Evolutionary conservation across 768 basidiomycete species (phyloP), one percentile per base, ranked within the genome.

Genomic region (Kwoniella europaea): DNA sequence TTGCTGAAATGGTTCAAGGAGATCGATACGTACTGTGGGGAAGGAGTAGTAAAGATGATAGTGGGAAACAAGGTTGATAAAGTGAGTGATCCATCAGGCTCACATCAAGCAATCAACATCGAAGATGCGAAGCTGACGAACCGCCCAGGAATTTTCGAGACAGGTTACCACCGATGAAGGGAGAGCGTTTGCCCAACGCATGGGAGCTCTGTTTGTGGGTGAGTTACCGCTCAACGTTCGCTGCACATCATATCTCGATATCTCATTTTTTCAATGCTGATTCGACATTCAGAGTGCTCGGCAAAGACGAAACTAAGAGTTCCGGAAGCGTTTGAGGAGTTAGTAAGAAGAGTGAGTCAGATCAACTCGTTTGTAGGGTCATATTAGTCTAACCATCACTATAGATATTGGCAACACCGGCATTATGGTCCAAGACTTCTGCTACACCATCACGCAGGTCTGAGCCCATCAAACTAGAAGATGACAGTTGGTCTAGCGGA

Each of bases 61-160:
- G 94, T 99, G 2, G 96, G 86, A 10, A 87, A 87, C 85, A 99
- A 98, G 85, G 86, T 96, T 18, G 94, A 98, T 86, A 96, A 95
- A 88, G 92, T 89, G 44, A 50, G 72, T 61, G 46, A 22, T 43
- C 12, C 7, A 15, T n/a, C 12, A 43, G 27, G 35, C n/a, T 13
- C 0, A 59, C 52, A 29, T 20, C 18, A 5, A 9, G 15, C n/a
- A 13, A 35, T 35, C 35, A 35, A 35, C 7, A 35, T 35, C 35
- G 35, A 6, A 7, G 35, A 35, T 35, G 35, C 35, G 35, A 7
- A 44, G 24, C 60, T 53, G n/a, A 50, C 16, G 27, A 58, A 24
- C 0, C 50, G 15, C 22, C 2, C 35, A 94, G 93, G 95, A 97
- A 79, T 92, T 91, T 84, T 93, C 92, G 10, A 88, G 96, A 3